Evolutionary conservation across 169 alveolate species (phyloP), one percentile per base, ranked within the genome.

Genomic region (Babesia ovis): DNA sequence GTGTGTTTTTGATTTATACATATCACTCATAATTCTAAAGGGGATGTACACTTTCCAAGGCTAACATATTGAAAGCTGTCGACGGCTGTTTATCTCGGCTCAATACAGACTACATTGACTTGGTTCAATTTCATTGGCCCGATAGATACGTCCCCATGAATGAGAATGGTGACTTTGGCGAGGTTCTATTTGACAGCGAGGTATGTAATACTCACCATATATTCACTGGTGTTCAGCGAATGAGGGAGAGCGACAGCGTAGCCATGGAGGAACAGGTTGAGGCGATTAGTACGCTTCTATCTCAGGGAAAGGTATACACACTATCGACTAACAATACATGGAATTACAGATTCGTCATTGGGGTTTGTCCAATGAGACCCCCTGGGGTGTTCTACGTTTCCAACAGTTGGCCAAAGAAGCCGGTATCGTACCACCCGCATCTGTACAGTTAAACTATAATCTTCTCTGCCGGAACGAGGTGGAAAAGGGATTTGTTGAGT

Each of bases 341-440:
- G 11, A 23, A 34, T 12, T 31, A 11, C 70, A 86, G 92, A 84
- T 87, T 29, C 88, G 93, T 25, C 92, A 85, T 37, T 91, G 95
- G 95, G 95, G 95, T 14, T 76, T 91, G 45, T 79, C 92, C 66
- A 91, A 91, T 72, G 95, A 90, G 81, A 91, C 95, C 2, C 94
- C 93, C 23, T 91, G 82, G 72, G 94, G 95, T 0, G 62, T 86
- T 34, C 53, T 90, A 58, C 84, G 80, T 14, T 91, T 86, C 75
- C 67, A 59, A 29, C 85, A 85, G 20, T 76, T 90, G 35, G 85
- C 92, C 2, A 72, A 67, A 62, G 77, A 68, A 53, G 56, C 75
- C 35, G 86, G 89, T 16, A 58, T 90, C 23, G 86, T 83, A 2
- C 89, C 83, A 16, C 93, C 94, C 11, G 92, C 85, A 8, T 69